These are phyloP conservation scores for Papiliotrema laurentii DNA, from an alignment of 1,284 basidiomycete genomes.

Conservation along the genomic window DNA sequence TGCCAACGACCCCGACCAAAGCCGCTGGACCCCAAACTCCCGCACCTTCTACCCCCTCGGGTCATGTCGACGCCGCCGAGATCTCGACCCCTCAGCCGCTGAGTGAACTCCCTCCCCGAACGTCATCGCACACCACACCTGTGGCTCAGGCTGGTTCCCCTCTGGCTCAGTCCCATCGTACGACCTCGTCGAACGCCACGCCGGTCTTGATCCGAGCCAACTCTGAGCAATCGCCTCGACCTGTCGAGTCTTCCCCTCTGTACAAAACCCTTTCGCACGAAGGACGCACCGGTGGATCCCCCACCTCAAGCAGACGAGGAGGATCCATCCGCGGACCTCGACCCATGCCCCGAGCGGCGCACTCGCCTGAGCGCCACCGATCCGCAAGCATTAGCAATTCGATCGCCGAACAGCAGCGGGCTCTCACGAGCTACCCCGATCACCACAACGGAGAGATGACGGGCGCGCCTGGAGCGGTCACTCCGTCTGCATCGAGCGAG, in stretches of 20 bases:
- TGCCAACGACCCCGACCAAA: not conserved
- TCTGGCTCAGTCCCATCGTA: not conserved
- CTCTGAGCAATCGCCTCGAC: not conserved
- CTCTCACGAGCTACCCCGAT: not conserved
- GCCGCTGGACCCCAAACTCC: not conserved
- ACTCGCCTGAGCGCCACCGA: constrained; percentile 3
- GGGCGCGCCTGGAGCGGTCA: not conserved
- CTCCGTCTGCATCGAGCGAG: constrained; percentile 2
- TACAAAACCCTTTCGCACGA: constrained; percentile 9
- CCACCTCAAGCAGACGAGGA: constrained; percentile 4
- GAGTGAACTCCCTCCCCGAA: not conserved
- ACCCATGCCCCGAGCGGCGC: constrained; percentile 15
- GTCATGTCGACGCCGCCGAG: not conserved
- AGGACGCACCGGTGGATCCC: not conserved
- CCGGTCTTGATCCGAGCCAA: too few species aligned
- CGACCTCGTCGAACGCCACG: not conserved
- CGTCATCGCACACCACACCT: not conserved
- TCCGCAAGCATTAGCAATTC: not conserved
- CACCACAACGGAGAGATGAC: too few species aligned
- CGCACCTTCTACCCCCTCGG: not conserved
- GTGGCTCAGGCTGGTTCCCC: too few species aligned
- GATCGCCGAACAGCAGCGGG: not conserved
- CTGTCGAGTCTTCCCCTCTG: not conserved
- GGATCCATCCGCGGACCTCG: constrained; percentile 18
- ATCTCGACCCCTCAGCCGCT: not conserved